phyloP scores from a whole-genome alignment of 2,329 filamentous ascomycete genomes.

The Microdochium paspali region DNA sequence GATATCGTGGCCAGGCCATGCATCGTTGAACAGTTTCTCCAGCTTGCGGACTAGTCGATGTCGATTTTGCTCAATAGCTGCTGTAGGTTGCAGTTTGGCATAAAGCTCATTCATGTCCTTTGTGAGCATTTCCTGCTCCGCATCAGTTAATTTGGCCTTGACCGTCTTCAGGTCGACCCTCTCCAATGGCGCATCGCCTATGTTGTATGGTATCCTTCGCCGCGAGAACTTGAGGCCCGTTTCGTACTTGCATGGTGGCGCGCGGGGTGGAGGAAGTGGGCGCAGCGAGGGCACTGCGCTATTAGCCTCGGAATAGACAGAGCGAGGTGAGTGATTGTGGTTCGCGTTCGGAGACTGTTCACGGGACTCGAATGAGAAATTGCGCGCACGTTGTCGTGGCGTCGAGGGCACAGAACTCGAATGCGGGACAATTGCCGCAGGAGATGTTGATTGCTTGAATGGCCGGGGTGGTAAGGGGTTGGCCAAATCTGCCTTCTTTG shows the following conservation, averaged over 20 bases:
- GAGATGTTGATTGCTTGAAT: constrained; percentile 25
- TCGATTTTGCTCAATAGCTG: constrained; percentile 68
- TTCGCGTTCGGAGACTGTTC: constrained; percentile 71
- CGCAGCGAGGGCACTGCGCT: constrained; percentile 60
- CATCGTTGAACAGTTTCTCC: constrained; percentile 75
- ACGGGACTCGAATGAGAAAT: constrained; percentile 70
- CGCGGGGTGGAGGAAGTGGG: constrained; percentile 47
- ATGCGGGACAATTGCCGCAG: constrained; percentile 45
- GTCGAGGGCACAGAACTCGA: constrained; percentile 91
- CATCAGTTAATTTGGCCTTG: constrained; percentile 59
- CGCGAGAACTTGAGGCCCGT: constrained; percentile 73
- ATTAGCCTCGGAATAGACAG: constrained; percentile 83
- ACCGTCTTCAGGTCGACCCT: constrained; percentile 62
- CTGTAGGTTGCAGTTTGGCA: constrained; percentile 71
- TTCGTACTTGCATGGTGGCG: constrained; percentile 72
- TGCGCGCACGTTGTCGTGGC: constrained; percentile 77
- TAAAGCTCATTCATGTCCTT: constrained; percentile 82
- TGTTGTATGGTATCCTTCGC: constrained; percentile 82
- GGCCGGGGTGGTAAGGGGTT: constrained; percentile 7
- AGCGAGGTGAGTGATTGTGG: constrained; percentile 77
- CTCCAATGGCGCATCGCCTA: constrained; percentile 72
- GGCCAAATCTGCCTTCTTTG: constrained; percentile 27
- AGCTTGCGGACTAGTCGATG: constrained; percentile 75
- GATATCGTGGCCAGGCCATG: constrained; percentile 89
- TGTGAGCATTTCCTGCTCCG: constrained; percentile 67